Percentiles rank a stretch among this genome's conserved stretches.
Evolutionary conservation across 2,329 filamentous ascomycete species (phyloP).

Genomic region (Lizonia empirigonia): DNA sequence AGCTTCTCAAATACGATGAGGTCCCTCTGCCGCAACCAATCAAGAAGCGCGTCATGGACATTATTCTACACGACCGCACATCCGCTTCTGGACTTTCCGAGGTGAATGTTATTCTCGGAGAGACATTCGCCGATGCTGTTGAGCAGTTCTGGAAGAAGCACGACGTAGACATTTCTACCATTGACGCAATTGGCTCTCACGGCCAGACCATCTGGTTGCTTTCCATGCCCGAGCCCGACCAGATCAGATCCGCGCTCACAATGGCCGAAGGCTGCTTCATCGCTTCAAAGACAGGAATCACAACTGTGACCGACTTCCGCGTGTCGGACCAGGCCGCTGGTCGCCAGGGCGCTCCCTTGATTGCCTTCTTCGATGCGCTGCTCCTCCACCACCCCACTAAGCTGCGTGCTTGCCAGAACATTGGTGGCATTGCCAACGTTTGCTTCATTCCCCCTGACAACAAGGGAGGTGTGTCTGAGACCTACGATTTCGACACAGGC

Average conservation of each 20-base stretch:
- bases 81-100: conserved; percentile 62
- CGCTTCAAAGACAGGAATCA: conserved; percentile 61
- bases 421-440: conserved; percentile 66
- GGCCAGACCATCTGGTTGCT: conserved; percentile 65
- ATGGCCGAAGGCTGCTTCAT: conserved; percentile 64
- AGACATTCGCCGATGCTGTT: conserved; percentile 61
- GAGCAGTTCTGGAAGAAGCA: conserved; percentile 59
- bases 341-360: conserved; percentile 63
- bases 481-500: conserved; percentile 62
- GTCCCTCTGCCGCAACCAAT: conserved; percentile 59
- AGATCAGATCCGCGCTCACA: conserved; percentile 53
- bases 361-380: conserved; percentile 64
- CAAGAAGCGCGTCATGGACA: conserved; percentile 63
- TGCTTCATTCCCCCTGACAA: conserved; percentile 62
- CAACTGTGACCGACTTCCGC: conserved; percentile 64
- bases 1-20: conserved; percentile 63
- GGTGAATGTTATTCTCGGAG: conserved; percentile 64
- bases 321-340: conserved; percentile 63
- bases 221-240: conserved; percentile 29
- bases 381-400: conserved; percentile 62
- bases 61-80: conserved; percentile 63
- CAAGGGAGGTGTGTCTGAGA: conserved; percentile 44
- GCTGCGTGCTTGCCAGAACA: conserved; percentile 64
- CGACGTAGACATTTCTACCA: no score
- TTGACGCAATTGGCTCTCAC: conserved; percentile 62